phyloP scores from a whole-genome alignment of 2,329 filamentous ascomycete species.

The Lecanosticta acicola region DNA sequence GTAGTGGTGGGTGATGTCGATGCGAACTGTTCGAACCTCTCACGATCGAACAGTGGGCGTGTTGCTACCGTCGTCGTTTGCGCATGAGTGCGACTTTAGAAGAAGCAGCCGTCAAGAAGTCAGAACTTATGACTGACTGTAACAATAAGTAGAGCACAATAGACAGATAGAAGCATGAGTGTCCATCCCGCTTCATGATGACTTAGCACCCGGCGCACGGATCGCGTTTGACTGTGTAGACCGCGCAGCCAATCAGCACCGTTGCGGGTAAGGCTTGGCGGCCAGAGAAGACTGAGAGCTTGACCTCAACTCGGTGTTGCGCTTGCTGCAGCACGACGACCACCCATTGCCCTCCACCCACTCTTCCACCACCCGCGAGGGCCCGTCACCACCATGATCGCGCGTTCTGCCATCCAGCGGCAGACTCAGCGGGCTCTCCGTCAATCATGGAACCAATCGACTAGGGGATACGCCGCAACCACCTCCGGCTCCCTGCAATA shows the following conservation, averaged over 20 bases:
- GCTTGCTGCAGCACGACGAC: background rate
- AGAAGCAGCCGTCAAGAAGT: too few relatives aligned
- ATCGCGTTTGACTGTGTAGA: too few relatives aligned
- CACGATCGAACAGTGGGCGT: constrained; percentile 31
- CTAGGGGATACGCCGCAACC: constrained; percentile 57
- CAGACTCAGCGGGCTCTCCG: constrained; percentile 59
- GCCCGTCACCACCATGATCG: constrained; percentile 51
- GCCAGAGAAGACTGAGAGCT: background rate
- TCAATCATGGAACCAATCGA: constrained; percentile 54
- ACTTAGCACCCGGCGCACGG: background rate
- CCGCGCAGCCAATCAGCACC: background rate
- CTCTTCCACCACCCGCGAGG: constrained; percentile 22
- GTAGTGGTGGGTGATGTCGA: constrained; percentile 2
- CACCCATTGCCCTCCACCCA: constrained; percentile 13
- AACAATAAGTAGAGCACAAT: too few relatives aligned
- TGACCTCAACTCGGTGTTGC: background rate
- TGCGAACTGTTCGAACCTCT: constrained; percentile 33
- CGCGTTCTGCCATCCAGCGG: constrained; percentile 60
- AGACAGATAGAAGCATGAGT: background rate
- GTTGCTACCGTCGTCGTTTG: constrained; percentile 27
- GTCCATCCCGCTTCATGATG: background rate
- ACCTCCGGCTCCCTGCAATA: constrained; percentile 76
- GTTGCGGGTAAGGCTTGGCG: background rate
- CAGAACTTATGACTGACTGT: too few relatives aligned
- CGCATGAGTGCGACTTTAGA: constrained; percentile 21